phyloP scores from a whole-genome alignment of 2,329 filamentous ascomycete species.

The Hymenoscyphus linearis region DNA sequence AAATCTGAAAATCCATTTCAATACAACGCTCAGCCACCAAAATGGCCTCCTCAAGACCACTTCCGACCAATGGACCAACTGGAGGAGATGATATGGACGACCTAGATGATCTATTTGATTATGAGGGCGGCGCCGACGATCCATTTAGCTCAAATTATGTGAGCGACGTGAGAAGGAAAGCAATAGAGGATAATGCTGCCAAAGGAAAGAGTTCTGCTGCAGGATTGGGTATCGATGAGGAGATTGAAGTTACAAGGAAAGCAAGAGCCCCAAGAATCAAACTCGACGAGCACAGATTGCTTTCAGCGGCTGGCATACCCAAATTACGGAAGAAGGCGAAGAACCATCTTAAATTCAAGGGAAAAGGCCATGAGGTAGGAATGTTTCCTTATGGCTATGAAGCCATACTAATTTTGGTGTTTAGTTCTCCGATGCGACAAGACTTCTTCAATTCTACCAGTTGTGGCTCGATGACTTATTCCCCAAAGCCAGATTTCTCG shows the following conservation, averaged over 20 bases:
- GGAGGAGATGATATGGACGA: constrained; percentile 38
- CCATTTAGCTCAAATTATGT: constrained; percentile 27
- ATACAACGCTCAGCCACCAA: not conserved
- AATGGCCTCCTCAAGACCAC: constrained; percentile 19
- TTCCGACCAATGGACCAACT: constrained; percentile 25
- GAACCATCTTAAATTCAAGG: constrained; percentile 71
- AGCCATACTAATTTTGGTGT: not conserved
- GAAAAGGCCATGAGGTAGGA: constrained; percentile 83
- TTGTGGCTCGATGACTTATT: constrained; percentile 96
- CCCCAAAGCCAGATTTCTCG: constrained; percentile 88
- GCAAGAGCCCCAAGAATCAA: constrained; percentile 75
- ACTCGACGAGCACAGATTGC: constrained; percentile 78
- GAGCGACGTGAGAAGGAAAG: constrained; percentile 17
- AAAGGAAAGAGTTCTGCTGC: constrained; percentile 42
- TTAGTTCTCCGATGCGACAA: constrained; percentile 77
- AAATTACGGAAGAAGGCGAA: constrained; percentile 69
- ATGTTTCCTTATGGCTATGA: not conserved
- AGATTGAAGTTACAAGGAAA: constrained; percentile 70
- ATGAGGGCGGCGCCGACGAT: constrained; percentile 46
- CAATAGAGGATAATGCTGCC: constrained; percentile 32
- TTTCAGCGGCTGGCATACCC: constrained; percentile 78
- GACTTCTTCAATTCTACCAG: constrained; percentile 85
- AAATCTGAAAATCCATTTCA: not conserved
- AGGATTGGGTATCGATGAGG: constrained; percentile 75
- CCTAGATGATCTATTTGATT: constrained; percentile 66